These are phyloP conservation scores for Jaapia argillacea DNA, from an alignment of 768 basidiomycete species.

Conservation along the genomic window DNA sequence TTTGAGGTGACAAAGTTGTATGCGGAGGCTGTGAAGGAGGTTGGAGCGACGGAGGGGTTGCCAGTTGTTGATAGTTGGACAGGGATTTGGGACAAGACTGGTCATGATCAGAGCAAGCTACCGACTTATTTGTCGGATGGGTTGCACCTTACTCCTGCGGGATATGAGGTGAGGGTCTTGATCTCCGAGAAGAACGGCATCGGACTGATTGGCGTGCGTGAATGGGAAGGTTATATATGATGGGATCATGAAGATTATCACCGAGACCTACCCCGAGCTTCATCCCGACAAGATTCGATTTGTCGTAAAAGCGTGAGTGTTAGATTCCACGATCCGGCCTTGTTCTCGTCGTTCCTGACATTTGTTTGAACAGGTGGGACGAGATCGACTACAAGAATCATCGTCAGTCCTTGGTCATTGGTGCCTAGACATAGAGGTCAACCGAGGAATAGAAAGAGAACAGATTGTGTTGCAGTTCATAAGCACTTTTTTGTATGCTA, in stretches of 20 bases:
- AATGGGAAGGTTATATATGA: constrained; percentile 70
- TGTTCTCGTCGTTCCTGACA: not conserved
- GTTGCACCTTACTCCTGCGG: constrained; percentile 66
- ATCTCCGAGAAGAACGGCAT: constrained; percentile 2
- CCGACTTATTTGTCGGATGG: constrained; percentile 59
- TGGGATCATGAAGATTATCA: constrained; percentile 46
- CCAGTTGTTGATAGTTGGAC: constrained; percentile 71
- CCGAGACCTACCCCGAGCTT: constrained; percentile 52
- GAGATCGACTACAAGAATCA: not conserved
- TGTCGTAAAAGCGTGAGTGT: constrained; percentile 52
- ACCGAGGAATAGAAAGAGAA: too few species aligned
- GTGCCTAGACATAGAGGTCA: too few species aligned
- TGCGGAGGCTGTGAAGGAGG: constrained; percentile 56
- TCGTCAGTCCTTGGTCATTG: too few species aligned
- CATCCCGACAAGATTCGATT: constrained; percentile 49
- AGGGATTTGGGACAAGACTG: constrained; percentile 64
- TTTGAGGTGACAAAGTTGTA: constrained; percentile 58
- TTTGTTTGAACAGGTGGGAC: not conserved
- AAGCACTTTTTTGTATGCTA: too few species aligned
- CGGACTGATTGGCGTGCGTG: too few species aligned
- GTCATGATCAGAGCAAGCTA: constrained; percentile 42
- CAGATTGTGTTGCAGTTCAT: too few species aligned
- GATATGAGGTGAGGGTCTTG: constrained; percentile 54
- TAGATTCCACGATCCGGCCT: not conserved
- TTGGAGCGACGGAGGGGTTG: constrained; percentile 45